These are phyloP conservation scores for Mycena maculata DNA, from an alignment of 768 basidiomycete species.

Conservation along the genomic window DNA sequence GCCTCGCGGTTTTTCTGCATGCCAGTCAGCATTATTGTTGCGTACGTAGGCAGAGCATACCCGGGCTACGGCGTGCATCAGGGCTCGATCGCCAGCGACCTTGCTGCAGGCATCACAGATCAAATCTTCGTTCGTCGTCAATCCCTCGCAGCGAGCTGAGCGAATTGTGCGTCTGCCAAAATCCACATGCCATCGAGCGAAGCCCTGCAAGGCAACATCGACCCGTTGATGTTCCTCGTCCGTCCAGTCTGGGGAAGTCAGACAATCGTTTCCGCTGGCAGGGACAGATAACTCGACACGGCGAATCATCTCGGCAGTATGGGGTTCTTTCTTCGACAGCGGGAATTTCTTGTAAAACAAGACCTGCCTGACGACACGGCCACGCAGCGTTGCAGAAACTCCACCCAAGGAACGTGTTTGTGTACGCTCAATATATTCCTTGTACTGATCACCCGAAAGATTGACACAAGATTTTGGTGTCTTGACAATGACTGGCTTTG, in stretches of 20 bases:
- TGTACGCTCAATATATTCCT: conserved; percentile 20
- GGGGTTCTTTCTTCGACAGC: neutral
- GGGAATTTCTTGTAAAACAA: conserved; percentile 18
- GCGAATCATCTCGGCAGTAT: neutral
- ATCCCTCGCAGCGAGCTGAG: conserved; percentile 2
- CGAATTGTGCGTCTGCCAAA: conserved; percentile 1
- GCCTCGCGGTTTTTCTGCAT: conserved; percentile 8
- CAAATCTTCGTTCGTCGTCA: neutral
- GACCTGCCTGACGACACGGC: conserved; percentile 6
- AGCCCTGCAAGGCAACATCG: neutral
- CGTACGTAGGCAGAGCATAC: neutral
- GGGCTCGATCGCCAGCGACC: neutral
- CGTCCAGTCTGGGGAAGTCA: conserved; percentile 3
- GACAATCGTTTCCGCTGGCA: neutral
- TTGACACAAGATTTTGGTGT: conserved; percentile 7
- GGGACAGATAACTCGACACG: neutral
- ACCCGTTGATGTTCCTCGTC: neutral
- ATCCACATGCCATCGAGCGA: conserved; percentile 4
- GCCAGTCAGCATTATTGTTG: neutral
- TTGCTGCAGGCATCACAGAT: conserved; percentile 2
- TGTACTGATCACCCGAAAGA: conserved; percentile 19
- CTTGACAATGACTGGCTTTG: neutral
- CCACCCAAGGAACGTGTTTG: conserved; percentile 27
- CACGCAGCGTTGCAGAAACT: conserved; percentile 12
- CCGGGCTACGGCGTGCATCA: neutral